Base-by-base conservation (phyloP, 495 filamentous ascomycete genomes). In the Paragyromitra xinjiangensis region DNA sequence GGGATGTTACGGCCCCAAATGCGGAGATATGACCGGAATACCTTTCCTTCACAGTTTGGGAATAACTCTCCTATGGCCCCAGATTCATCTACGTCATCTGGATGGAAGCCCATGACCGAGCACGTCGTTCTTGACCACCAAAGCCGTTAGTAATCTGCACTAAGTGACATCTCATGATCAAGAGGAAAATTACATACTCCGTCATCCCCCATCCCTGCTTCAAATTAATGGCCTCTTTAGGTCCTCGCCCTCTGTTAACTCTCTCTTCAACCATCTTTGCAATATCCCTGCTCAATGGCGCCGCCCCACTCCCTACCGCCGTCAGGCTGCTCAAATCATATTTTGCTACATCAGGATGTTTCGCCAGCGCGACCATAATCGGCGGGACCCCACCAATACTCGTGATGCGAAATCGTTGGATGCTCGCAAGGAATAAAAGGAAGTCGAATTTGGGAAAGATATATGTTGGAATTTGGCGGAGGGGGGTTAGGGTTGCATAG, bases 181-280 rank as follows among this genome's bases (percentile, higher is more conserved):
- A 71, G 55, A 55, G 56, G 48, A 51, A 62, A 51, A 50, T 24
- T 40, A 86, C 86, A 78, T 82, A 88, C 87, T 94, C 92, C 0
- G 92, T 94, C 90, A 94, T 92, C 6, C 93, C 93, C 91, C 92
- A 96, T 0, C 92, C 93, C 80, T 96, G 93, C 65, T 89, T 92
- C 7, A 72, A 40, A 24, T 55, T 42, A 44, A 87, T 84, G 68
- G 79, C 88, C 86, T 93, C 91, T 0, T 91, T 93, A 88, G 93
- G 91, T 12, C 92, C 93, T 89, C 92, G 94, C 0, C 92, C 93
- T 81, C 94, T 91, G 66, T 89, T 91, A 5, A 79, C 50, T 42
- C 55, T 75, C 7, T 56, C 19, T 59, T 86, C 84, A n/a, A 84
- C 78, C n/a, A 85, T 84, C 19, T 64, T 77, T 7, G 77, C 61